These are phyloP conservation scores for Scytalidium lignicola DNA, from an alignment of 2,329 filamentous ascomycete genomes.

Conservation along the genomic window DNA sequence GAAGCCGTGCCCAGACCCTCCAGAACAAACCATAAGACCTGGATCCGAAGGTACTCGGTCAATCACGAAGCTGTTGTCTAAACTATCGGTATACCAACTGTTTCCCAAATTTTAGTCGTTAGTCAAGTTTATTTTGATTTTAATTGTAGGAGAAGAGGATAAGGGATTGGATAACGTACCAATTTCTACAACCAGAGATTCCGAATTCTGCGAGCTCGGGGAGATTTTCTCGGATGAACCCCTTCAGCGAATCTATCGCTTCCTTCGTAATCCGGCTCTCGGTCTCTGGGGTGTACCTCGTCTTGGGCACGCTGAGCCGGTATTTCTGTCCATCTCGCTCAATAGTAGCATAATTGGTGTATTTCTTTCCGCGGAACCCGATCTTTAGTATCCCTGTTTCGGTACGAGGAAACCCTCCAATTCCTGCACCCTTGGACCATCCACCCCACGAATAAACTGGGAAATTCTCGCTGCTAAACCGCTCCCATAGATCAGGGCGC, in stretches of 20 bases:
- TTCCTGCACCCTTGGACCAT: neutral
- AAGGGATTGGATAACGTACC: neutral
- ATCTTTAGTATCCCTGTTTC: slow-evolving; percentile 38
- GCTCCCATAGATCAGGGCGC: slow-evolving; percentile 28
- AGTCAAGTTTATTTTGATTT: neutral
- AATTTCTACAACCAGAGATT: slow-evolving; percentile 1
- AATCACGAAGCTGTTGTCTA: slow-evolving; percentile 23
- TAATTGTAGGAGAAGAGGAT: too few species aligned
- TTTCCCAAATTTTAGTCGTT: neutral
- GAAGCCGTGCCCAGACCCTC: slow-evolving; percentile 20
- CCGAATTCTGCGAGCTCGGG: slow-evolving; percentile 7
- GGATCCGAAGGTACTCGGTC: neutral
- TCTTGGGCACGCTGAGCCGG: slow-evolving; percentile 1
- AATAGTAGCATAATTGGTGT: slow-evolving; percentile 34
- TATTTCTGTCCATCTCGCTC: neutral
- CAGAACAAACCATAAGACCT: slow-evolving; percentile 1
- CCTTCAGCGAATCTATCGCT: neutral
- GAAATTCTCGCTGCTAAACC: slow-evolving; percentile 29
- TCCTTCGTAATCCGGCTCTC: slow-evolving; percentile 1
- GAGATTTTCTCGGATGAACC: slow-evolving; percentile 3
- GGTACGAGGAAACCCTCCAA: neutral
- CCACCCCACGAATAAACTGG: slow-evolving; percentile 21
- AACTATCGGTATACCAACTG: slow-evolving; percentile 28
- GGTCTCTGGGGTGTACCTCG: neutral
- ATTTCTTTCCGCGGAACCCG: slow-evolving; percentile 47